Base-by-base conservation (phyloP, 1,284 basidiomycete species). In the Kwoniella shivajii region DNA sequence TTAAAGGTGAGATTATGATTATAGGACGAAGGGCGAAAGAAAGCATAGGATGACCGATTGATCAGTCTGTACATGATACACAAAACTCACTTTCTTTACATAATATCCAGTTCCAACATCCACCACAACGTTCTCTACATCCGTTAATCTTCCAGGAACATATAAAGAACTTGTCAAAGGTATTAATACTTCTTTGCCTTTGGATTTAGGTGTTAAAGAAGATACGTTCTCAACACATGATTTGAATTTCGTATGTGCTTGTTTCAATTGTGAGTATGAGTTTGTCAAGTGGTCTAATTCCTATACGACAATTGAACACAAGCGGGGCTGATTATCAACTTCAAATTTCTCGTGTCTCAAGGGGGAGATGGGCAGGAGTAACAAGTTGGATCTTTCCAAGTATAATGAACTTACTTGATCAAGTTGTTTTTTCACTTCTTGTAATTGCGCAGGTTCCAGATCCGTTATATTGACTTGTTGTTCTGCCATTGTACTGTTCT, bases 81-180 rank as follows among this genome's bases (percentile, higher is more conserved):
- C 27, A 11, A 14, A 41, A 54, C 82, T 57, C 54, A 92, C 93
- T 84, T 97, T 98, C 77, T 91, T 88, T 18, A 99, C 88, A 71
- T 89, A 98, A 79, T 97, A 99, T 0, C 95, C 95, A 0, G 95
- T 98, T 2, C 95, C 95, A 30, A 99, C 84, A 74, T 99, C 95
- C 18, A 99, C 86, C 57, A 98, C 88, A 46, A 99, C 93, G 64
- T 91, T 85, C 47, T 92, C 88, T 1, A 85, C 77, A 72, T 97
- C 89, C 26, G 82, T 82, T 33, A 98, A 82, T 78, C 88, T 92
- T 29, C 94, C 95, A 1, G 94, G 92, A 14, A 98, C 90, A 74
- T 98, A 98, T 3, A 99, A 83, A 1, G 92, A 96, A 74, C 90
- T 91, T 10, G 93, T 97, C 47, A 98, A 80, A 2, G 95, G 95